Evolutionary conservation across 192 early-diverging fungal species (phyloP).

Genomic region (Coemansia sp.): DNA sequence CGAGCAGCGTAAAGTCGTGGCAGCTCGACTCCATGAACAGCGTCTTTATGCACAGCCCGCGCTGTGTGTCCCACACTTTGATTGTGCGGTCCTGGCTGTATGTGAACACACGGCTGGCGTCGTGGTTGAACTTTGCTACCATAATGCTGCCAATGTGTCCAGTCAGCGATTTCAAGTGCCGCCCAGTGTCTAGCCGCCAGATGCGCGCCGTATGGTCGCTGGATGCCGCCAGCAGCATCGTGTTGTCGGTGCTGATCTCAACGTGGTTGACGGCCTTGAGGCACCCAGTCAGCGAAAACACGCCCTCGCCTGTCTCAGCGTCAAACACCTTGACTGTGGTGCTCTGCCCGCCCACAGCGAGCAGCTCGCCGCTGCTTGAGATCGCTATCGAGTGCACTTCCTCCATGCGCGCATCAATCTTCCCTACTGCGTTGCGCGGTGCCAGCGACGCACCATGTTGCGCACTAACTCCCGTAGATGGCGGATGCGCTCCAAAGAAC

Average conservation of each 20-base stretch:
- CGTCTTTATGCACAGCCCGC: slow-evolving; percentile 86
- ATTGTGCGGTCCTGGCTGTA: slow-evolving; percentile 95
- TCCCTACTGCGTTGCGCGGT: slow-evolving; percentile 41
- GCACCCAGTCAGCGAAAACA: slow-evolving; percentile 72
- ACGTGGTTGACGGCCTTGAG: slow-evolving; percentile 83
- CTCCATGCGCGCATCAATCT: slow-evolving; percentile 48
- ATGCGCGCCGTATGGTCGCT: slow-evolving; percentile 90
- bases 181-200: slow-evolving; percentile 77
- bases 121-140: slow-evolving; percentile 79
- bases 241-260: slow-evolving; percentile 46
- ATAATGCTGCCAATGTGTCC: slow-evolving; percentile 95
- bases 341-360: slow-evolving; percentile 81
- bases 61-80: slow-evolving; percentile 92
- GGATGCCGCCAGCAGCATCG: slow-evolving; percentile 66
- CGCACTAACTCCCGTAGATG: slow-evolving; percentile 14
- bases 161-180: slow-evolving; percentile 86
- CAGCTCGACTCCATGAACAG: slow-evolving; percentile 94
- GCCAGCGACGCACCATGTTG: slow-evolving; percentile 31
- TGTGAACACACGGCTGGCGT: slow-evolving; percentile 78
- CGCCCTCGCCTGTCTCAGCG: slow-evolving; percentile 64
- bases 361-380: slow-evolving; percentile 63
- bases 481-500: slow-evolving; percentile 32
- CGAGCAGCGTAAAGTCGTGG: slow-evolving; percentile 83
- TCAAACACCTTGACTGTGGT: slow-evolving; percentile 80
- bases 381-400: slow-evolving; percentile 83